Evolutionary conservation across 208 protist genomes (phyloP).

Genomic region (Vickermania spadyakhi): DNA sequence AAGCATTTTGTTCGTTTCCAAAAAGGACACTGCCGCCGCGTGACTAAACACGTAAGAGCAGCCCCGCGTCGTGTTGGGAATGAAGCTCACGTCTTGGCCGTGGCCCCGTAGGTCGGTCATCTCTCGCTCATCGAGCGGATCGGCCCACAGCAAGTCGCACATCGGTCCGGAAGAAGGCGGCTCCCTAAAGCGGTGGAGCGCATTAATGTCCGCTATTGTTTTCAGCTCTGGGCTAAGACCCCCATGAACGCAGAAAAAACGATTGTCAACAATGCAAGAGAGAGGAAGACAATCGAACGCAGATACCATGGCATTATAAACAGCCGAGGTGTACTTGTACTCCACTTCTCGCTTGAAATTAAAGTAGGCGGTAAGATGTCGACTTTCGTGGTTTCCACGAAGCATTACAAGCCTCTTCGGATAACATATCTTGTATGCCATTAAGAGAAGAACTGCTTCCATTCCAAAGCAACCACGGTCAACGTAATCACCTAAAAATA

Average conservation of each 20-base stretch:
- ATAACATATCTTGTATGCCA: slow-evolving; percentile 91
- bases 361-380: slow-evolving; percentile 96
- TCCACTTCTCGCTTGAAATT: slow-evolving; percentile 94
- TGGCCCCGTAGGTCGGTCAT: slow-evolving; percentile 10
- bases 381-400: slow-evolving; percentile 97
- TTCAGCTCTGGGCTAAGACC: slow-evolving; percentile 77
- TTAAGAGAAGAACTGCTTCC: slow-evolving; percentile 91
- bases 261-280: slow-evolving; percentile 72
- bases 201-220: slow-evolving; percentile 71
- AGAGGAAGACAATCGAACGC: slow-evolving; percentile 93
- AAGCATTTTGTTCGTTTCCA: slow-evolving; percentile 92
- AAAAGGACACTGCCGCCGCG: slow-evolving; percentile 84
- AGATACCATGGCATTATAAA: slow-evolving; percentile 89
- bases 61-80: slow-evolving; percentile 69
- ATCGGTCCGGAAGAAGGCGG: slow-evolving; percentile 84
- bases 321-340: slow-evolving; percentile 83
- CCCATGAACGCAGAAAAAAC: slow-evolving; percentile 93
- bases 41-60: slow-evolving; percentile 87
- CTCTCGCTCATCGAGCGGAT: slow-evolving; percentile 88
- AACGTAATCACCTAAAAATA: slow-evolving; percentile 97
- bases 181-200: slow-evolving; percentile 92
- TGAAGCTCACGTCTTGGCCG: slow-evolving; percentile 29
- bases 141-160: slow-evolving; percentile 95
- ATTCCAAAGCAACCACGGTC: slow-evolving; percentile 88
- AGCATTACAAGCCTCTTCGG: slow-evolving; percentile 89